A percentile compares a stretch with the other conserved stretches of the same genome.
Conservation (phyloP, 495 filamentous ascomycete species). For the Penicillium riverlandense region DNA sequence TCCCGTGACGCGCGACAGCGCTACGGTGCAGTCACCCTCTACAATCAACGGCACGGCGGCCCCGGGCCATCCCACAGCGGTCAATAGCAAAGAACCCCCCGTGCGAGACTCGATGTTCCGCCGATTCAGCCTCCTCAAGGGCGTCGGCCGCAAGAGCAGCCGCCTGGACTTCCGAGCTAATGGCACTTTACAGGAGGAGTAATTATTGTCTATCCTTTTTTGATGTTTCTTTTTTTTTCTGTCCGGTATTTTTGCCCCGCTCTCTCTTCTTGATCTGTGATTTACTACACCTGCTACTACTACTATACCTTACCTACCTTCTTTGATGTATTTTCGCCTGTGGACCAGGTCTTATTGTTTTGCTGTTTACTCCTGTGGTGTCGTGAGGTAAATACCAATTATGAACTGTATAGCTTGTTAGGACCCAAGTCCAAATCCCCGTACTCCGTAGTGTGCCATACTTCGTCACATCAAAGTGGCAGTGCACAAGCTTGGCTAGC, state of each 20-base stretch:
- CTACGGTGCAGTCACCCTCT: not conserved
- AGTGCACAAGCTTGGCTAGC: constrained; percentile 7
- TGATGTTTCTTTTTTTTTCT: constrained; percentile 1
- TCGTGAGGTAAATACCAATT: constrained; percentile 19
- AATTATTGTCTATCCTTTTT: constrained; percentile 4
- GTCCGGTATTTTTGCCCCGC: not conserved
- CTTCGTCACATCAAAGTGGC: constrained; percentile 2
- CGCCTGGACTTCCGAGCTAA: constrained; percentile 34
- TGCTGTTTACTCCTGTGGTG: constrained; percentile 5
- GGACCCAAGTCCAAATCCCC: no score
- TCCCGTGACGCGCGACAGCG: constrained; percentile 29
- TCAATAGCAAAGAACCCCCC: not conserved
- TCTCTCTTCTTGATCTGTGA: constrained; percentile 17
- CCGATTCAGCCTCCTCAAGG: constrained; percentile 39
- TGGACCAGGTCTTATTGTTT: constrained; percentile 6
- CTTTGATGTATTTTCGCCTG: not conserved
- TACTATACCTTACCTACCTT: constrained; percentile 7
- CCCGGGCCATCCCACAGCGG: no score
- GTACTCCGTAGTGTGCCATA: no score
- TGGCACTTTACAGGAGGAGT: constrained; percentile 32
- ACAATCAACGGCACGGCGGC: no score
- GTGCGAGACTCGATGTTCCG: constrained; percentile 41
- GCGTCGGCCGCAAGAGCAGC: constrained; percentile 37
- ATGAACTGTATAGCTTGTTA: no score
- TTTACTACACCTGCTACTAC: constrained; percentile 17